Evolutionary conservation across 495 filamentous ascomycete species (phyloP).

Genomic region (Amphirosellinia nigrospora): DNA sequence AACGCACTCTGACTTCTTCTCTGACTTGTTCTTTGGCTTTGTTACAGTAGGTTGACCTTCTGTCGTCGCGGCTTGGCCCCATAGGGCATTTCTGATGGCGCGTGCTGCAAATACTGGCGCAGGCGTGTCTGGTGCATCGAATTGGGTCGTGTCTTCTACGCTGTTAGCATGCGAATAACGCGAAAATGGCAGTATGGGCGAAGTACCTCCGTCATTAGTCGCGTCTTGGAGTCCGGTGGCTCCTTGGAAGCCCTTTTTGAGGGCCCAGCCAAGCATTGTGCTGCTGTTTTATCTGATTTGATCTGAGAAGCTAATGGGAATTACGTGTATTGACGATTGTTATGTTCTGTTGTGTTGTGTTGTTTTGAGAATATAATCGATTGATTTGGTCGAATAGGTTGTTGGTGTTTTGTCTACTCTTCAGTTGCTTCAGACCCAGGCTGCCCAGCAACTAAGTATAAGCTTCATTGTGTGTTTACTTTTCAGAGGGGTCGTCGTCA

Average conservation of each 20-base stretch:
- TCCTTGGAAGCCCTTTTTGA: slow-evolving; percentile 47
- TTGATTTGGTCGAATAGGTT: background rate
- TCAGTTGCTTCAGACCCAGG: background rate
- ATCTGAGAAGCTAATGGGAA: background rate
- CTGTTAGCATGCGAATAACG: slow-evolving; percentile 24
- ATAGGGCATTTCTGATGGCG: slow-evolving; percentile 88
- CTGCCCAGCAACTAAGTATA: slow-evolving; percentile 16
- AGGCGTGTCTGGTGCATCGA: slow-evolving; percentile 86
- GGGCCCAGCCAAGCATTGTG: slow-evolving; percentile 64
- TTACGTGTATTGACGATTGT: background rate
- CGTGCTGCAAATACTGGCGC: slow-evolving; percentile 93
- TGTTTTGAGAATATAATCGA: background rate
- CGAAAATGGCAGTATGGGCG: background rate
- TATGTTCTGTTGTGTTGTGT: background rate
- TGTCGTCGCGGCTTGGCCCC: slow-evolving; percentile 73
- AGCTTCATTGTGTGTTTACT: slow-evolving; percentile 19
- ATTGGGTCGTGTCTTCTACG: slow-evolving; percentile 51
- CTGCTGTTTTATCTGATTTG: slow-evolving; percentile 9
- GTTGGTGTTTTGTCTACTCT: background rate
- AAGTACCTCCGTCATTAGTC: slow-evolving; percentile 38
- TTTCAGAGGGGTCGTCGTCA: slow-evolving; percentile 15
- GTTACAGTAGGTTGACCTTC: slow-evolving; percentile 17
- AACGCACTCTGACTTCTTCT: slow-evolving; percentile 20
- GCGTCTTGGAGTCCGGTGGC: slow-evolving; percentile 40
- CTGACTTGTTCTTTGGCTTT: slow-evolving; percentile 17